Conservation (phyloP, 169 alveolate species). For the Amoebophrya sp. region DNA sequence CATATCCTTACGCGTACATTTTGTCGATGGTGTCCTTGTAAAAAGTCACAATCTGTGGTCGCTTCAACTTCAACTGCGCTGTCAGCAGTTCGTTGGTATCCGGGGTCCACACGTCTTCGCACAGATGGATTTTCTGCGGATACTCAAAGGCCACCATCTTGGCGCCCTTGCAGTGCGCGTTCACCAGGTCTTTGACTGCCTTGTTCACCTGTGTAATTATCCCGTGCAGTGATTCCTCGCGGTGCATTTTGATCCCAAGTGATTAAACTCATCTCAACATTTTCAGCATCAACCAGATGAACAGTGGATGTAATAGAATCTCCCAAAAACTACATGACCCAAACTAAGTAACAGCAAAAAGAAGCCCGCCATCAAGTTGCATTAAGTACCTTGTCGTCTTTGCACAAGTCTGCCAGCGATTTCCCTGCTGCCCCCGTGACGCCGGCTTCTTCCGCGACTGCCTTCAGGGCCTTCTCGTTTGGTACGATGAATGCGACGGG, state of each 20-base stretch:
- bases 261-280: no score
- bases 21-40: not conserved
- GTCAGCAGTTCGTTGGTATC: not conserved
- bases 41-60: not conserved
- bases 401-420: not conserved
- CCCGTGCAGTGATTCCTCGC: no score
- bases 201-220: not conserved
- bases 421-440: not conserved
- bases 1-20: no score
- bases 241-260: no score
- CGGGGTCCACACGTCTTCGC: conserved; percentile 4
- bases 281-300: no score
- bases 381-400: not conserved
- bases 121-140: not conserved
- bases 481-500: not conserved
- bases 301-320: no score
- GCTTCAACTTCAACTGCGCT: conserved; percentile 17
- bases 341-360: no score
- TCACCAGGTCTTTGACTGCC: not conserved
- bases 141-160: not conserved
- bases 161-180: conserved; percentile 1
- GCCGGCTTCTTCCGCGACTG: not conserved
- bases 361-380: no score
- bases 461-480: not conserved
- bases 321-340: no score